Evolutionary conservation across 2,329 filamentous ascomycete genomes (phyloP).

Genomic region (Lecanicillium sp.): DNA sequence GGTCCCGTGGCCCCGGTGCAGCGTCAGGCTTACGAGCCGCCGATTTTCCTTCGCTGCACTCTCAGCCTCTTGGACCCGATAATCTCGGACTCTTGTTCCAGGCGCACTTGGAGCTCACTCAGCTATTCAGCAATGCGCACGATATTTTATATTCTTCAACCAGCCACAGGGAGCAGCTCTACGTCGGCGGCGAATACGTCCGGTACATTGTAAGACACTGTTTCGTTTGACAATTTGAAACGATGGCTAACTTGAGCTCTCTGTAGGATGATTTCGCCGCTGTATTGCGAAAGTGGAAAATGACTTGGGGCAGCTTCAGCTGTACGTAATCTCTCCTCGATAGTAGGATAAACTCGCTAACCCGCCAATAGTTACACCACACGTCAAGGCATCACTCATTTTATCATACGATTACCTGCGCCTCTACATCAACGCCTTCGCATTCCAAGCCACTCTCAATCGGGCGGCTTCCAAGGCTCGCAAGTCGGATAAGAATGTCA

Average conservation of each 20-base stretch:
- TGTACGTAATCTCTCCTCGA: slow-evolving; percentile 33
- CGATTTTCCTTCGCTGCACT: slow-evolving; percentile 60
- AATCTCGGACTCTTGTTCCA: slow-evolving; percentile 64
- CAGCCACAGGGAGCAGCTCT: slow-evolving; percentile 60
- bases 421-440: slow-evolving; percentile 68
- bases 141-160: slow-evolving; percentile 67
- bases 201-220: slow-evolving; percentile 53
- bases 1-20: slow-evolving; percentile 63
- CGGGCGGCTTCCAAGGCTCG: slow-evolving; percentile 24
- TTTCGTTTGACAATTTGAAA: neutral
- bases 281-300: slow-evolving; percentile 63
- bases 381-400: slow-evolving; percentile 59
- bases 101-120: slow-evolving; percentile 62
- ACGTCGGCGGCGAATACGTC: slow-evolving; percentile 64
- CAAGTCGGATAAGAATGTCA: slow-evolving; percentile 27
- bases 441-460: slow-evolving; percentile 63
- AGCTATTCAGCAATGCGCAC: slow-evolving; percentile 67
- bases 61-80: slow-evolving; percentile 50
- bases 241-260: neutral
- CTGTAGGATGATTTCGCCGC: slow-evolving; percentile 57
- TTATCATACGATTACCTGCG: slow-evolving; percentile 67
- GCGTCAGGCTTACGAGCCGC: slow-evolving; percentile 56
- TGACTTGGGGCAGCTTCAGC: slow-evolving; percentile 57
- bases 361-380: slow-evolving; percentile 41
- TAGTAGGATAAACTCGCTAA: neutral